Evolutionary conservation across 257 asterid species (phyloP), one percentile per base, ranked within the genome.

Genomic region (Vinca minor): DNA sequence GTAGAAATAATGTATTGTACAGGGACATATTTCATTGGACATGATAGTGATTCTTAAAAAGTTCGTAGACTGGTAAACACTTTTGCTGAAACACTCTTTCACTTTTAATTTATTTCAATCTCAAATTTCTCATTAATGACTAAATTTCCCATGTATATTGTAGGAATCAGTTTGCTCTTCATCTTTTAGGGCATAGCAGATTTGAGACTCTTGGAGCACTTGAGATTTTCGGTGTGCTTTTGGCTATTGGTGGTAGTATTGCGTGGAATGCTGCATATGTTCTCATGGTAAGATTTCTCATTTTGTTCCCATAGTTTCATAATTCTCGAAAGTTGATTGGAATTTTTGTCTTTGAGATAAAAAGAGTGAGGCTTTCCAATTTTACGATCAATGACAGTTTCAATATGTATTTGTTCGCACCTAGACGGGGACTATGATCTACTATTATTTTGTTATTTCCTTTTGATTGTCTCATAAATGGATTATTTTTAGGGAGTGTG

Each of bases 181-280:
- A n/a, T 54, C 41, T 62, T 67, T 60, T 83, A 93, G 97, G 98
- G 55, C 98, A 93, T 76, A 97, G 97, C 46, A 93, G 89, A 79
- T 93, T 93, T 71, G 97, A 93, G 79, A 87, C 96, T 20, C 77
- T 93, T 72, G 98, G 98, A 69, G 97, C 98, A 54, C 95, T 93
- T 68, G 91, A 86, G 63, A 93, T 89, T 80, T 93, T 96, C 48
- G 79, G 79, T 57, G 73, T 87, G 78, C 95, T 93, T 56, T 82
- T 93, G 89, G 82, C 77, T 65, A 89, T 97, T 65, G 93, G 96
- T 62, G 98, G 98, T 60, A 96, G 98, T 70, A 89, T 92, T 35
- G 95, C 88, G 68, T 92, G 95, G 96, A n/a, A n/a, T n/a, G n/a
- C n/a, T n/a, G n/a, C n/a, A n/a, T n/a, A n/a, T n/a, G n/a, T n/a